Conservation (phyloP, 2,329 filamentous ascomycete species). For the Cladophialophora carrionii region DNA sequence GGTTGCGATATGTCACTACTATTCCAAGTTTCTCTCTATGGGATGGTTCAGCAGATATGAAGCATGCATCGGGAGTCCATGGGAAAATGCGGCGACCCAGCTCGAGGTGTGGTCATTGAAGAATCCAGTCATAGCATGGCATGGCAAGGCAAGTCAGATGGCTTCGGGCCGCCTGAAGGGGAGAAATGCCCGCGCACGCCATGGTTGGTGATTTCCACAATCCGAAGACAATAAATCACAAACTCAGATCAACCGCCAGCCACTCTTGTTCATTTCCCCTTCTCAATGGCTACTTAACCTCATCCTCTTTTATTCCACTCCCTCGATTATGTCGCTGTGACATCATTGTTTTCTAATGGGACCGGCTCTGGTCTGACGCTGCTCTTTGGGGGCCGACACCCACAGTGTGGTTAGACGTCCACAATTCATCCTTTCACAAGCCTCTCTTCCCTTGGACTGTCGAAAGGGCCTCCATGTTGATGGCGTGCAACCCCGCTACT, state of each 20-base stretch:
- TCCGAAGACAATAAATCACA: conserved; percentile 8
- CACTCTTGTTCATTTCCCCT: not conserved
- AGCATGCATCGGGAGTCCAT: conserved; percentile 8
- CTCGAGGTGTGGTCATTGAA: conserved; percentile 7
- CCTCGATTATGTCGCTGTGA: not conserved
- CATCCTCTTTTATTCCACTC: not conserved
- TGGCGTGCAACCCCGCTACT: not conserved
- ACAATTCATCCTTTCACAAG: not conserved
- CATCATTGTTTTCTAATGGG: not conserved
- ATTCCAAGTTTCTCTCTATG: conserved; percentile 6
- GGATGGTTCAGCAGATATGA: conserved; percentile 8
- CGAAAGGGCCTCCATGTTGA: not conserved
- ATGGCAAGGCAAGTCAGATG: not conserved
- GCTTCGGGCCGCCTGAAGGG: not conserved
- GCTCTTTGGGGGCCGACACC: not conserved
- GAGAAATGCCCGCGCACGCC: not conserved
- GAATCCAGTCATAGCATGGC: conserved; percentile 1
- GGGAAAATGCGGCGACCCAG: conserved; percentile 3
- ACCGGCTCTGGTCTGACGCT: too few relatives aligned
- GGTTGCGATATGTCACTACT: conserved; percentile 2
- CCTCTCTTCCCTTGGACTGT: not conserved
- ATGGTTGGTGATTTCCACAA: conserved; percentile 10
- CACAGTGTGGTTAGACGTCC: not conserved
- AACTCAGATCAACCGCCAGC: not conserved
- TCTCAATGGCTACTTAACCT: not conserved